Evolutionary conservation across 352 stramenopile species (phyloP), one percentile per base, ranked within the genome.

Genomic region (Pythium rishiriense): DNA sequence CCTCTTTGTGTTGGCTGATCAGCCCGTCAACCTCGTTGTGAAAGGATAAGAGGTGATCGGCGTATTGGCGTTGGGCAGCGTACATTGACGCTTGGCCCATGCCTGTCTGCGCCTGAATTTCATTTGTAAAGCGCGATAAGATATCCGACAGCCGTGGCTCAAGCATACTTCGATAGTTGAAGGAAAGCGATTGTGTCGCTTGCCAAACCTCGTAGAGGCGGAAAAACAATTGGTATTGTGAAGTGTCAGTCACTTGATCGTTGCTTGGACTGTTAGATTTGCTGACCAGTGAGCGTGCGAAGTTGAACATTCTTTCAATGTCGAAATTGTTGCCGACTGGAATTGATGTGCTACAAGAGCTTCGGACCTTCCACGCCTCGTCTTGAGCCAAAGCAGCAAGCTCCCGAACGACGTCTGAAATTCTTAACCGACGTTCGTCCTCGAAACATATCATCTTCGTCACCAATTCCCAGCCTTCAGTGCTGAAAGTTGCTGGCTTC

Each of bases 21-120:
- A 51, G 21, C 2, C 45, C 7, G 42, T 64, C 57, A 24, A 57
- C 41, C 24, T 64, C 57, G 25, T 64, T 64, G 25, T 64, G 57
- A 1, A 58, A 42, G 4, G 57, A 56, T 8, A 26, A 64, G 21
- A 51, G 17, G 19, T 35, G 57, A 22, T 57, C 35, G 0, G 35
- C 31, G n/a, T 26, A 25, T 25, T 58, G 46, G 15, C 33, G 45
- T 17, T 58, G 33, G 1, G 45, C 35, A 0, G 47, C 24, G 24
- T 53, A 62, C 5, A 25, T 53, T 3, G 33, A 22, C 17, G 33
- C 45, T 15, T 2, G 10, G 7, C n/a, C 28, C n/a, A 42, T 15
- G 39, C 1, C 24, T n/a, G 37, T 2, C 24, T 39, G 25, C 2
- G 41, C 19, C 39, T 53, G 41, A 4, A 62, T 11, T 28, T 52